phyloP scores from a whole-genome alignment of 352 stramenopile species.

The Sclerospora graminicola region DNA sequence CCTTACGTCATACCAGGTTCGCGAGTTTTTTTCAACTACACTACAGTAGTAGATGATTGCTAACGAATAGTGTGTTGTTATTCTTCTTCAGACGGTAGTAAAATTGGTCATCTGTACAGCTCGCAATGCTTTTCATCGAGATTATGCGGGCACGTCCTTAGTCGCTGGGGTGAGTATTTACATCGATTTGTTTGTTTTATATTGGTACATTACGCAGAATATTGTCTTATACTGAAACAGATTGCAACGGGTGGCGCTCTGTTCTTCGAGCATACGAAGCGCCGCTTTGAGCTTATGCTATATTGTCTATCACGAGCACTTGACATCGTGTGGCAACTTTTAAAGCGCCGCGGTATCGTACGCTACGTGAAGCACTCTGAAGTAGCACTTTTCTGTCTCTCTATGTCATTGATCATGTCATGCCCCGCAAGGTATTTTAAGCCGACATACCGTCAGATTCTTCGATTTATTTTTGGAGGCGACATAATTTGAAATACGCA shows the following conservation, averaged over 20 bases:
- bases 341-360: constrained; percentile 55
- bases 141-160: constrained; percentile 35
- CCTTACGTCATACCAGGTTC: constrained; percentile 73
- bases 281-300: constrained; percentile 77
- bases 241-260: constrained; percentile 44
- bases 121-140: constrained; percentile 61
- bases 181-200: not conserved
- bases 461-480: constrained; percentile 76
- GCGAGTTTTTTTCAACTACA: not conserved
- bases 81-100: constrained; percentile 39
- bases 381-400: constrained; percentile 75
- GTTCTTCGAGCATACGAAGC: constrained; percentile 76
- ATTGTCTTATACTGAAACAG: constrained; percentile 17
- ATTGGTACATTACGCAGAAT: not conserved
- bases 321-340: constrained; percentile 73
- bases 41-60: too few species aligned
- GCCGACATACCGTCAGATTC: constrained; percentile 68
- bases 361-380: constrained; percentile 69
- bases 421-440: constrained; percentile 75
- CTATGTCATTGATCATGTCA: constrained; percentile 79
- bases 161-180: constrained; percentile 40
- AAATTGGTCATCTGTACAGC: constrained; percentile 66
- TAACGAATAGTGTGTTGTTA: not conserved
- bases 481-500: constrained; percentile 46
- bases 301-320: constrained; percentile 69